phyloP scores from a whole-genome alignment of 495 filamentous ascomycete genomes.

The Aspergillus asperescens region DNA sequence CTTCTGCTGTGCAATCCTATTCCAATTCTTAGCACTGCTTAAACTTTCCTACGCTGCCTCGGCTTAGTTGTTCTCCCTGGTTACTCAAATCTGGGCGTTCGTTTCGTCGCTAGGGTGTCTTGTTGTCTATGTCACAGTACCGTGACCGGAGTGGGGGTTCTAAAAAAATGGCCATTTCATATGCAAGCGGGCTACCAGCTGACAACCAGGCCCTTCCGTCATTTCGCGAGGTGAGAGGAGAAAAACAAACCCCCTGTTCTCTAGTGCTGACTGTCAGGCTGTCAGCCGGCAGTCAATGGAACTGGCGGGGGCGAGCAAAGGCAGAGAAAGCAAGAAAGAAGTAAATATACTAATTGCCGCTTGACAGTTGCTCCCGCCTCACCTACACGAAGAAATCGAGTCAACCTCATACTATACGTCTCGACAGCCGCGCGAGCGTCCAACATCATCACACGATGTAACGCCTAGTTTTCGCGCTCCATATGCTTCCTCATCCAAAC shows the following conservation, averaged over 20 bases:
- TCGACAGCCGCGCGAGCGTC: conserved; percentile 32
- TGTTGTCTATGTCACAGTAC: conserved; percentile 39
- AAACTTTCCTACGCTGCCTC: too few species aligned
- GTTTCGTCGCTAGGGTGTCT: neutral
- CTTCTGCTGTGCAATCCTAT: conserved; percentile 11
- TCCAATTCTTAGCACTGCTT: neutral
- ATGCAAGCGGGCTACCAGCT: conserved; percentile 34
- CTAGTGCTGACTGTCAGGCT: conserved; percentile 10
- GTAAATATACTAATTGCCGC: conserved; percentile 11
- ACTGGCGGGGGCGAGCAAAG: neutral
- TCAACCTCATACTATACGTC: conserved; percentile 38
- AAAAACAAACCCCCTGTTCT: neutral
- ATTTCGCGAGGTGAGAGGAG: conserved; percentile 41
- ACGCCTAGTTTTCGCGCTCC: conserved; percentile 29
- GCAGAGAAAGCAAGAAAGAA: neutral
- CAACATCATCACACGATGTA: conserved; percentile 33
- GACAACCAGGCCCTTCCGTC: conserved; percentile 40
- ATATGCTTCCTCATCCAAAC: conserved; percentile 19
- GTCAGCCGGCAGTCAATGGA: neutral
- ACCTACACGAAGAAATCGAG: conserved; percentile 46
- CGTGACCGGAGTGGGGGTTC: conserved; percentile 35
- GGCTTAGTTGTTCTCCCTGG: too few species aligned
- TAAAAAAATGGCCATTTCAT: conserved; percentile 43
- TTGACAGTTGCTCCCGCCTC: conserved; percentile 38
- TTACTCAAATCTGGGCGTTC: neutral